Base-by-base conservation (phyloP, 2,329 filamentous ascomycete species). In the Epichloe typhina region DNA sequence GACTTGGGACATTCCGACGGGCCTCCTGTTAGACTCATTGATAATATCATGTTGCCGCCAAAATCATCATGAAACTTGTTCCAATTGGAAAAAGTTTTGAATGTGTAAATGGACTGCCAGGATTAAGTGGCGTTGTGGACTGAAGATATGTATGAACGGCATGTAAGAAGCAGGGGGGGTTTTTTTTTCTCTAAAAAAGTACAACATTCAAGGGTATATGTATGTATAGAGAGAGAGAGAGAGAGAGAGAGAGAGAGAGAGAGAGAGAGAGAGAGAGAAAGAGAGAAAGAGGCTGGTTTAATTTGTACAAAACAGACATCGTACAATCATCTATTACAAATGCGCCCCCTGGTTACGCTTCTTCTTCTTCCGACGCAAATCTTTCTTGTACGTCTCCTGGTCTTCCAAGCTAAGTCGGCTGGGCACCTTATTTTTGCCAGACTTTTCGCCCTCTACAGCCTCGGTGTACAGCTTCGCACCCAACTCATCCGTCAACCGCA, bases 1-100 rank as follows among this genome's bases (percentile, higher is more conserved):
- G 82, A 89, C 56, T 66, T 90, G 26, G 89, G 89, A 3, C 80
- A 80, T 54, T 76, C 79, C 50, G 83, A 81, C 3, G 83, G 84
- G 1, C 86, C 87, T 15, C 65, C 82, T 1, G 93, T 98, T 46
- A 76, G 93, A 54, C 70, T 98, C 66, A 96, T 98, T 64, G 93
- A 98, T 63, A 98, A 98, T 62, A 83, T 97, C 56, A 83, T 95
- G 50, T 64, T 91, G 36, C 38, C 50, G 41, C 51, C 56, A 6
- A 69, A 74, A 58, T 72, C 76, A n/a, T 33, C 23, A 39, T 39
- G 44, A 47, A 35, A 37, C 0, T 37, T 19, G 11, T 6, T 42
- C 11, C 8, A 42, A 6, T 12, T 12, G n/a, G 39, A 12, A 12
- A 31, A 31, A 8, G 4, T 11, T 31, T 4, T 31, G 6, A 13